Evolutionary conservation across 345 rosid genomes (phyloP).

Genomic region (Capsella bursapastoris): DNA sequence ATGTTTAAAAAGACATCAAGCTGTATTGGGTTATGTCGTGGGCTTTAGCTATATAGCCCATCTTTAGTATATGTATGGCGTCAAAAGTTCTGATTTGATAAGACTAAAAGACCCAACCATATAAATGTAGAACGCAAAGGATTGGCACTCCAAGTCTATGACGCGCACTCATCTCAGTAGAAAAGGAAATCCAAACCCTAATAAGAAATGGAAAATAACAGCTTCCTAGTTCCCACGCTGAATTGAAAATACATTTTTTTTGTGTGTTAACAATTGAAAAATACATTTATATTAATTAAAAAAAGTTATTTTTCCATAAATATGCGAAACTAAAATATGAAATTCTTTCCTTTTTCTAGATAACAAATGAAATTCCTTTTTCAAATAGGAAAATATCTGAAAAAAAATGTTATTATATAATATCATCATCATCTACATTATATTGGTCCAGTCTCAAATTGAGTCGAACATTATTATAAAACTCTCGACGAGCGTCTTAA

Average conservation of each 20-base stretch:
- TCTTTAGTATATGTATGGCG: not conserved
- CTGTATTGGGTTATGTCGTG: not conserved
- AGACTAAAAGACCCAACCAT: not conserved
- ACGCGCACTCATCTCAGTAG: not conserved
- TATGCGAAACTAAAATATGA: not conserved
- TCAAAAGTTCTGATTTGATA: too few relatives aligned
- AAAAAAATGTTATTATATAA: not conserved
- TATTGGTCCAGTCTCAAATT: not conserved
- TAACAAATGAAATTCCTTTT: constrained; percentile 6
- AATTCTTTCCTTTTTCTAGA: not conserved
- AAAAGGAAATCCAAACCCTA: not conserved
- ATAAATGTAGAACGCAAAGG: not conserved
- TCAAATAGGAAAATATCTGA: not conserved
- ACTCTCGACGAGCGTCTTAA: not conserved
- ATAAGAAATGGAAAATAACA: not conserved
- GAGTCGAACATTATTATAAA: not conserved
- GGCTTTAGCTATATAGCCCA: not conserved
- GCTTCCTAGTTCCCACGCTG: not conserved
- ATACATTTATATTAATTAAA: too few relatives aligned
- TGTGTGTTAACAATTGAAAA: too few relatives aligned
- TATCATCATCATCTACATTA: not conserved
- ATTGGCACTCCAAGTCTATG: not conserved
- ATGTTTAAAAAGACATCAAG: not conserved
- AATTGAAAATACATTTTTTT: not conserved
- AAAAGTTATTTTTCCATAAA: not conserved